These are phyloP conservation scores for Collariella sp. DNA, from an alignment of 495 filamentous ascomycete species.

Conservation along the genomic window DNA sequence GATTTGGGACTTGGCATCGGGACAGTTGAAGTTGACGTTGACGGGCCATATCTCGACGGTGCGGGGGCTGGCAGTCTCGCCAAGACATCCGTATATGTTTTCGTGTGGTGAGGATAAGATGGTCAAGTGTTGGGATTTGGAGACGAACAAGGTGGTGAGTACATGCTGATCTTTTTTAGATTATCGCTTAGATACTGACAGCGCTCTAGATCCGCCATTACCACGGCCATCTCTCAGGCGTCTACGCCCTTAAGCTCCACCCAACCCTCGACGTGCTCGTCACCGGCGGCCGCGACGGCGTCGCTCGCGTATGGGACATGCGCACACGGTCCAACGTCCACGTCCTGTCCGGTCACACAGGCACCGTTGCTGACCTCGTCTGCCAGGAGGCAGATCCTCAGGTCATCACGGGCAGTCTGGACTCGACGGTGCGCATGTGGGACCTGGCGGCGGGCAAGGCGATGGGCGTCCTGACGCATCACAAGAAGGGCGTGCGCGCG, in stretches of 20 bases:
- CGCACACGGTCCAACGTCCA: constrained; percentile 90
- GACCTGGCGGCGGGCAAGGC: constrained; percentile 94
- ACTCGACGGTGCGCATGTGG: constrained; percentile 89
- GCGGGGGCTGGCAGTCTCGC: constrained; percentile 84
- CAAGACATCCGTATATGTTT: constrained; percentile 93
- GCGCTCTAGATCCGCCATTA: constrained; percentile 69
- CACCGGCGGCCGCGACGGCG: constrained; percentile 91
- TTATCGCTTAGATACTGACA: not conserved
- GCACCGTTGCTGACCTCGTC: constrained; percentile 78
- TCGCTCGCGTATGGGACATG: constrained; percentile 97
- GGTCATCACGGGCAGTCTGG: constrained; percentile 82
- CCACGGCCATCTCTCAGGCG: constrained; percentile 93
- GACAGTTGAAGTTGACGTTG: constrained; percentile 71
- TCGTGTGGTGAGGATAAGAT: constrained; percentile 99
- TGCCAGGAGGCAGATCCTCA: constrained; percentile 97
- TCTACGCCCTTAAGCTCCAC: constrained; percentile 85
- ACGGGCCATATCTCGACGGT: constrained; percentile 98
- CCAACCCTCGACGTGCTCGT: constrained; percentile 91
- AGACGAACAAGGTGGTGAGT: constrained; percentile 79
- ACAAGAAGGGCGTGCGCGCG: constrained; percentile 94
- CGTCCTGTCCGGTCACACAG: constrained; percentile 82
- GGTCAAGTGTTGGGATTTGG: constrained; percentile 99
- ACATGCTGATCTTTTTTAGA: not conserved
- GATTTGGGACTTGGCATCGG: constrained; percentile 93
- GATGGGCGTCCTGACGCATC: constrained; percentile 92